These are phyloP conservation scores for Pleurotus djamor DNA, from an alignment of 768 basidiomycete genomes.

Conservation along the genomic window DNA sequence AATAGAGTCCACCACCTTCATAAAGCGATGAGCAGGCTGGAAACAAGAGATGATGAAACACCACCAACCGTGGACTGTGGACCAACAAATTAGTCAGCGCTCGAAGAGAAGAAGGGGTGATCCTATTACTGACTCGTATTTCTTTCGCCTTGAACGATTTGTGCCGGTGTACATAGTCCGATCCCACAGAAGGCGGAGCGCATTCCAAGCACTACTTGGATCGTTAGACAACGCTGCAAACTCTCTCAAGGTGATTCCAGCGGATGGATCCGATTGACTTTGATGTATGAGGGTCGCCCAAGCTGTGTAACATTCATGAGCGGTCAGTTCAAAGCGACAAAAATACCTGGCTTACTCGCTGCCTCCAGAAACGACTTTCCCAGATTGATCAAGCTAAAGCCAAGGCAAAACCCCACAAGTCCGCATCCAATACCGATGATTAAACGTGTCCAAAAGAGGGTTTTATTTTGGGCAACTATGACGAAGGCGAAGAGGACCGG, in stretches of 20 bases:
- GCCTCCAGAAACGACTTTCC: conserved; percentile 31
- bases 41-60: conserved; percentile 17
- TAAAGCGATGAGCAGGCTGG: conserved; percentile 11
- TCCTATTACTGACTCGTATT: conserved; percentile 1
- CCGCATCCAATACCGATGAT: conserved; percentile 32
- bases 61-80: neutral
- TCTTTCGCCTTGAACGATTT: neutral
- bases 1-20: conserved; percentile 34
- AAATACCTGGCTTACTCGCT: conserved; percentile 28
- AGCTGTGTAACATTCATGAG: conserved; percentile 17
- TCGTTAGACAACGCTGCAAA: conserved; percentile 27
- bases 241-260: conserved; percentile 34
- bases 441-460: conserved; percentile 37
- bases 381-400: conserved; percentile 24
- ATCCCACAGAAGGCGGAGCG: neutral
- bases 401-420: conserved; percentile 27
- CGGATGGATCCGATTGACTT: conserved; percentile 18
- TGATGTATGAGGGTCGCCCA: conserved; percentile 45
- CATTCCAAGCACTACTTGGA: neutral
- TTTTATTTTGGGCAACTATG: conserved; percentile 9
- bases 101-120: conserved; percentile 7
- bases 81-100: conserved; percentile 12
- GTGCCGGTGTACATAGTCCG: neutral
- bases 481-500: neutral
- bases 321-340: neutral